Conservation (phyloP, 78 protist species). For the Emiliania huxleyi region DNA sequence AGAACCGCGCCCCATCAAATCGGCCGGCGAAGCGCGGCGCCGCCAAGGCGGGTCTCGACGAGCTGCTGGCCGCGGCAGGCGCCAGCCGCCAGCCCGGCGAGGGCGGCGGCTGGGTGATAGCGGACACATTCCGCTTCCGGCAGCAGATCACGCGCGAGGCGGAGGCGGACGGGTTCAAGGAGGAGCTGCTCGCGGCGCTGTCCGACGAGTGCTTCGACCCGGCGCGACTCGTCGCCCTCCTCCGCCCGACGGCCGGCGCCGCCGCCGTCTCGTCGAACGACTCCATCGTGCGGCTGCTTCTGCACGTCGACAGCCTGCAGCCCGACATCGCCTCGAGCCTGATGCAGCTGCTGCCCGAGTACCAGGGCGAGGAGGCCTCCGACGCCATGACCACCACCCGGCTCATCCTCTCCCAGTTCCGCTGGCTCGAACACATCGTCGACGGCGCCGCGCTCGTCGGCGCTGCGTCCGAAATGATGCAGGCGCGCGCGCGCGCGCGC, state of each 20-base stretch:
- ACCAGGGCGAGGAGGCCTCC: background rate
- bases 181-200: background rate
- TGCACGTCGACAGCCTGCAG: background rate
- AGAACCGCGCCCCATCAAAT: background rate
- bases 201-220: background rate
- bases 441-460: background rate
- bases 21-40: background rate
- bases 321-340: background rate
- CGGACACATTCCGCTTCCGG: background rate
- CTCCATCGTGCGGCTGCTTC: background rate
- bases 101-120: background rate
- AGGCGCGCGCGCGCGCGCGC: no score
- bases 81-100: background rate
- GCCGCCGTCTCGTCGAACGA: background rate
- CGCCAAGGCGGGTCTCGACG: background rate
- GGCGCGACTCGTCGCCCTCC: background rate
- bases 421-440: background rate
- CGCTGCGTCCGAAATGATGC: background rate
- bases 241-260: background rate
- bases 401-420: background rate
- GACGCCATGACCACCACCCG: background rate
- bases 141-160: background rate
- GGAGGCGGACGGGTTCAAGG: background rate
- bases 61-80: background rate
- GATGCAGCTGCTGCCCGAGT: background rate